Conservation (phyloP, 495 filamentous ascomycete genomes). For the Entonaema liquescens region DNA sequence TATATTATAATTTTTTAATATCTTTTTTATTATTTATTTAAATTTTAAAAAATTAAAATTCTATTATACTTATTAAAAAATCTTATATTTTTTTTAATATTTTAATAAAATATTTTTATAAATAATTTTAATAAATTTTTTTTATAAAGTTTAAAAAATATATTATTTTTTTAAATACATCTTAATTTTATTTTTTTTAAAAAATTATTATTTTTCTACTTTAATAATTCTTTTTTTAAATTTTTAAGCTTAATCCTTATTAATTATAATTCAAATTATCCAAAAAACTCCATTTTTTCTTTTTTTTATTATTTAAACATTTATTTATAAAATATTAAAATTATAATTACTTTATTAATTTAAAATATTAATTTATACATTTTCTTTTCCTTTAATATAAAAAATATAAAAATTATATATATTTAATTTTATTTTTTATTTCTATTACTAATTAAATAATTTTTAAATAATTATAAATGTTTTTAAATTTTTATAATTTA, state of each 20-base stretch:
- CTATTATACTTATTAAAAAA: neutral
- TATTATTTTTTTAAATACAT: no score
- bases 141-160: no score
- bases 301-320: neutral
- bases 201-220: no score
- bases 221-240: no score
- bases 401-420: neutral
- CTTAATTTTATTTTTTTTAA: no score
- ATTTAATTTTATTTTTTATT: neutral
- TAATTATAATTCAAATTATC: no score
- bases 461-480: neutral
- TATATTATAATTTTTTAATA: no score
- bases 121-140: no score
- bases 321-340: neutral
- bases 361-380: neutral
- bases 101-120: no score
- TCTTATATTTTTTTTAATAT: no score
- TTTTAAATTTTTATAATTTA: neutral
- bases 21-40: neutral
- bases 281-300: no score
- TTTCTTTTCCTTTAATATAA: neutral
- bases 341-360: neutral
- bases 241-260: no score
- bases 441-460: neutral
- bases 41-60: neutral